Base-by-base conservation (phyloP, 495 filamentous ascomycete species). In the Neurospora tetrasperma region DNA sequence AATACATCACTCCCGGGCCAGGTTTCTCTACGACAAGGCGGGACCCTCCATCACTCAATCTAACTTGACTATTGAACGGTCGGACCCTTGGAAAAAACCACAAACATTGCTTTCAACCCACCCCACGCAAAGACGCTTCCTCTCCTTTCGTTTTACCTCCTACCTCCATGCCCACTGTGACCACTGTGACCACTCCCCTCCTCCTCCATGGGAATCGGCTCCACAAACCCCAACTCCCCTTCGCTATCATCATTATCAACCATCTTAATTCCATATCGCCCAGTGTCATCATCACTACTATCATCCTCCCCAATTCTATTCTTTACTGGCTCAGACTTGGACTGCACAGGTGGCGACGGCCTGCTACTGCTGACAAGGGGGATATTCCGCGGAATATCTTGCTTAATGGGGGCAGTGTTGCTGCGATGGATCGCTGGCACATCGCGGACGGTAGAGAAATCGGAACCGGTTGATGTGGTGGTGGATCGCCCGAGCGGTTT, bases 261-360 rank as follows among this genome's bases (percentile, higher is more conserved):
- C 82, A 88, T 86, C 44, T 81, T 78, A 59, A 85, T 85, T 14
- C 83, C 78, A 81, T 78, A 42, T 80, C 78, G 78, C 73, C 86
- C 73, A 86, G 81, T 9, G 35, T 82, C 81, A n/a, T 84, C 79
- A 23, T 81, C 81, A 69, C 81, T 80, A 59, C 77, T 80, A 46
- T 77, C 70, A 44, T 84, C 82, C n/a, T 79, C 75, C 18, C 76
- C 74, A 7, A 23, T 42, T 5, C 14, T 42, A 16, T 0, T 46
- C 42, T 44, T 11, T n/a, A 48, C n/a, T 2, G 46, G 46, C 4
- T 23, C 46, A 2, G 46, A 54, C 4, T 23, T 54, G 3, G n/a
- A 11, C 10, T 54, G 46, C 46, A 20, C 7, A 1, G 46, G 46
- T 2, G 18, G 3, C 9, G 46, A 20, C n/a, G 46, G 46, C n/a